These are phyloP conservation scores for Boletellus ananas DNA, from an alignment of 768 basidiomycete genomes.

Conservation along the genomic window DNA sequence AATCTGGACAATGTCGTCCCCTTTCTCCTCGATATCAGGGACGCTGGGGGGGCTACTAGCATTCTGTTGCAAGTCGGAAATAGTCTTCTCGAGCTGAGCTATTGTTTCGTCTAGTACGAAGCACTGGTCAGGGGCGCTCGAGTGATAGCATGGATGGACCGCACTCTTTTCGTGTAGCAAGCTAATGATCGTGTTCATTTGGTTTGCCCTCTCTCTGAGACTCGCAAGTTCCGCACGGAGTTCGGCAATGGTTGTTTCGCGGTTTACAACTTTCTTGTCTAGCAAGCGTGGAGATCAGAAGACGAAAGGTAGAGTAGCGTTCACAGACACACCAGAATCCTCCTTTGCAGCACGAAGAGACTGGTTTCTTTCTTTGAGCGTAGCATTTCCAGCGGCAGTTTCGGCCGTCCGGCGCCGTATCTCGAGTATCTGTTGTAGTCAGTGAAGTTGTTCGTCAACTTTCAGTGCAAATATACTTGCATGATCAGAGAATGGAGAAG, in stretches of 20 bases:
- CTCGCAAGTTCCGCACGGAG: background rate
- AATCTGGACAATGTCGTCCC: no score
- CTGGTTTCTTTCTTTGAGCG: background rate
- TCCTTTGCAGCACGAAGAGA: background rate
- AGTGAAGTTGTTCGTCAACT: background rate
- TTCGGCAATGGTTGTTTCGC: background rate
- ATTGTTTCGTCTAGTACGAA: no score
- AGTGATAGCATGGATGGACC: no score
- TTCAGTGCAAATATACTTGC: background rate
- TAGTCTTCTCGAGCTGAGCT: no score
- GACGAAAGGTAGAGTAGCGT: background rate
- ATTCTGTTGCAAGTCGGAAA: no score
- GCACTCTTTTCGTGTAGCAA: no score
- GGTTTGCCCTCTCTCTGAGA: no score
- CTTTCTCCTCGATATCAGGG: no score
- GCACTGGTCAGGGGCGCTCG: no score
- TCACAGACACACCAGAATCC: background rate
- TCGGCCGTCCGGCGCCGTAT: background rate
- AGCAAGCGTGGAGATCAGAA: background rate
- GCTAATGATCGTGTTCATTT: no score
- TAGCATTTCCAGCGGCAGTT: background rate
- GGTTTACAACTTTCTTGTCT: background rate
- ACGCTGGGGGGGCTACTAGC: no score
- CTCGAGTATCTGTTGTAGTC: background rate
- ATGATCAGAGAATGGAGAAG: no score